Evolutionary conservation across 1,139 yeast genomes (phyloP), one percentile per base, ranked within the genome.

Genomic region (Yamadazyma conglobata): DNA sequence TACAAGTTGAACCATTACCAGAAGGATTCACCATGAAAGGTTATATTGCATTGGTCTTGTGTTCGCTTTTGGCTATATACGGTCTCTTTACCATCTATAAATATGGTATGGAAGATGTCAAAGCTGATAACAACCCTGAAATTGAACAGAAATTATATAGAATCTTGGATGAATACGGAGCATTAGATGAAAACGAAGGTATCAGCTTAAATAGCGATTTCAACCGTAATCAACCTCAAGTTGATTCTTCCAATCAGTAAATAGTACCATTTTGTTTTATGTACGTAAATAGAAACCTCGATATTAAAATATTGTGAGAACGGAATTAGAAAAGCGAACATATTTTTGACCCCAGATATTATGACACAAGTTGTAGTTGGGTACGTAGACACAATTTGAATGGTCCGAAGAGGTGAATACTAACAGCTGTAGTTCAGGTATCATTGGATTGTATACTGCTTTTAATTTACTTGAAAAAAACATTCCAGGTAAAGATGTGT

Each of bases 11-110:
- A 34, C 58, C 67, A 20, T 70, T 91, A 49, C 97, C 97, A 23
- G 52, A 67, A 23, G 96, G 96, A 4, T 89, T 91, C 72, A 89
- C 97, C 25, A 73, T 82, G 27, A 79, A 82, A 48, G 98, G 97
- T 56, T 80, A 83, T 49, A 81, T 89, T 37, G 97, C 97, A 9
- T 64, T 91, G 54, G 80, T 77, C 18, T 75, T 88, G 58, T 87
- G 96, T 17, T 70, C 83, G 53, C 49, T 88, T 39, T 68, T 89
- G 34, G 97, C 95, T 42, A 51, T 86, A 34, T 61, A 83, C 17
- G 98, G 97, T 52, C 66, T 89, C 59, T 68, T 64, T 34, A 73
- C 84, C 39, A 84, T 91, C 52, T 73, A 81, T 38, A 60, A 79
- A 58, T 91, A 88, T 58, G 97, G 97, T 52, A 65, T 85, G 65